Evolutionary conservation across 257 asterid species (phyloP), one percentile per base, ranked within the genome.

Genomic region (Gardenia jasminoides): DNA sequence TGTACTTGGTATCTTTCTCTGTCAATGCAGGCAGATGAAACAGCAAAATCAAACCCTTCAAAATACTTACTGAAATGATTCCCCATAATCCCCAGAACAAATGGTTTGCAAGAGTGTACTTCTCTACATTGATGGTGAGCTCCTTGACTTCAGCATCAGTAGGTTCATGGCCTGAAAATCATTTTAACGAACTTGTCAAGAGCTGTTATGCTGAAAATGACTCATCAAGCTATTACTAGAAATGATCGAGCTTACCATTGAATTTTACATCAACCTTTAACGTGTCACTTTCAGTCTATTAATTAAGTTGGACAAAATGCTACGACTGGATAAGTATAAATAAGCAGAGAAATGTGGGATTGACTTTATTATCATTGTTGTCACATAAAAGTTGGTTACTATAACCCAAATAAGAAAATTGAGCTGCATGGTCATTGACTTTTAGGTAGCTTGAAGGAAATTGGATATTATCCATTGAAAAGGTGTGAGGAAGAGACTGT

Each of bases 21-120:
- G n/a, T 28, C 3, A 30, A 30, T n/a, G 52, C 6, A 76, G 79
- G n/a, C 44, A 48, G 46, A 17, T 54, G 36, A 30, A 17, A 61
- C 31, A 26, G 41, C 15, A 28, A 69, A 44, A 56, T 41, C 17
- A 7, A 22, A 68, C 0, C 8, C 10, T 41, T 16, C 16, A 52
- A 61, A 56, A 74, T 33, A 72, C 86, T 46, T 86, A 96, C 98
- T 89, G 98, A 93, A 86, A 96, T 96, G n/a, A 90, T 78, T 15
- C 97, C 98, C 98, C 97, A 96, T 19, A 96, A 85, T 80, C 97
- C 98, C 99, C 99, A 96, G 84, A 92, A 92, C 79, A 96, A 88
- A 86, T 96, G 98, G 86, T 86, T 96, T 13, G 98, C 90, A 65
- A 93, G 93, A 33, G 91, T 87, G 86, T 87, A 93, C 74, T 90